Base-by-base conservation (phyloP, 257 asterid genomes). In the Solanum raphanifolium region DNA sequence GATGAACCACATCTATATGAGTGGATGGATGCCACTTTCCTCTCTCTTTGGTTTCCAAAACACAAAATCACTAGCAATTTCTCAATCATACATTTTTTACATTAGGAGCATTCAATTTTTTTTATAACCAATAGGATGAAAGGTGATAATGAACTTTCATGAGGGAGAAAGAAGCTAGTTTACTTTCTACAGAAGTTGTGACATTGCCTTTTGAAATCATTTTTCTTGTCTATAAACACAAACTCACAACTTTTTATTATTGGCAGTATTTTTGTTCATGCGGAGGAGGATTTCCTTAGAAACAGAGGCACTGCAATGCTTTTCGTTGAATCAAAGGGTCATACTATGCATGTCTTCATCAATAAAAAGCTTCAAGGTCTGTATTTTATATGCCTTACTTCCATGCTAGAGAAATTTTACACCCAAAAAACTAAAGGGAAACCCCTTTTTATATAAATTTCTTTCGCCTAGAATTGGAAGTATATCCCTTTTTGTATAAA, bases 321-420 rank as follows among this genome's bases (percentile, higher is more conserved):
- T 87, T 87, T 88, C 29, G 90, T 96, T 86, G 98, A 96, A 91
- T 96, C 99, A 13, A 93, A 91, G 93, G 99, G 99, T 90, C 99
- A 96, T 85, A 98, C 96, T 29, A 91, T 96, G 94, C 98, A 95
- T 84, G 93, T 91, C 89, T 96, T 96, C 83, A 86, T 95, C 91
- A 95, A 96, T 88, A 94, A 96, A 90, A 93, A 90, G 87, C 98
- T 96, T 90, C 97, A 93, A 93, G 99, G 99, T 95, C 86, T 58
- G 81, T 46, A 74, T 38, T 35, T 38, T 27, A 23, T 86, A 46
- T 46, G 41, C 48, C 27, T 86, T 86, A 60, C 84, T 86, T 78
- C 15, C 18, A 16, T 31, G 16, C 58, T 15, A 8, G 35, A 55
- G 60, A 76, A 39, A 27, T 41, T 79, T 46, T 46, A 79, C 66